These are phyloP conservation scores for Ramaria rubella DNA, from an alignment of 768 basidiomycete genomes.

Conservation along the genomic window DNA sequence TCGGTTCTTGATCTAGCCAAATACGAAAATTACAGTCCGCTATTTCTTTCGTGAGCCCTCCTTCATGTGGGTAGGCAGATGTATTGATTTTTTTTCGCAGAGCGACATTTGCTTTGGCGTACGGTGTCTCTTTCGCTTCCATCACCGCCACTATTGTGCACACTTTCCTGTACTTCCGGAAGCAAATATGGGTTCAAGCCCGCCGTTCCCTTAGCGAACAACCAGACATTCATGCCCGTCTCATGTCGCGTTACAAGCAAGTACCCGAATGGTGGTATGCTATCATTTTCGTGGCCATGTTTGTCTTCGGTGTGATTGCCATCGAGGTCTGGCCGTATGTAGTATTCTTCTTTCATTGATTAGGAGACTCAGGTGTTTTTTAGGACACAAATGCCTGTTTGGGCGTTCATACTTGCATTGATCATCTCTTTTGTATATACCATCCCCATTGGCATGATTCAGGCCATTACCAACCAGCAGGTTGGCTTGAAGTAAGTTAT, in stretches of 20 bases:
- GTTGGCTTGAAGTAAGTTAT: slow-evolving; percentile 21
- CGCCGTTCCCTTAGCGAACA: slow-evolving; percentile 70
- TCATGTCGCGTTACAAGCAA: slow-evolving; percentile 71
- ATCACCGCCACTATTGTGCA: slow-evolving; percentile 73
- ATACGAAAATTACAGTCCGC: slow-evolving; percentile 52
- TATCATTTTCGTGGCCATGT: slow-evolving; percentile 59
- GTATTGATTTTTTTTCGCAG: slow-evolving; percentile 17
- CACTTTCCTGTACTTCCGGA: slow-evolving; percentile 66
- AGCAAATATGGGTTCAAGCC: slow-evolving; percentile 68
- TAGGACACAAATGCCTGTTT: slow-evolving; percentile 62
- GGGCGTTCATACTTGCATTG: slow-evolving; percentile 65
- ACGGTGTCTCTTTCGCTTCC: slow-evolving; percentile 77
- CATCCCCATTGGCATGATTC: slow-evolving; percentile 62
- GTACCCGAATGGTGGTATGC: slow-evolving; percentile 87
- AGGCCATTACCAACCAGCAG: slow-evolving; percentile 31
- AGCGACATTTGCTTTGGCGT: slow-evolving; percentile 68
- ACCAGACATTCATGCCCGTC: slow-evolving; percentile 76
- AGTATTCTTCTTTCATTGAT: slow-evolving; percentile 38
- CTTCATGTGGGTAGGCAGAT: slow-evolving; percentile 25
- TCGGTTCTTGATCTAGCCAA: slow-evolving; percentile 48
- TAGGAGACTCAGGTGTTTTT: not conserved
- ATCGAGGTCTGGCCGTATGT: slow-evolving; percentile 68
- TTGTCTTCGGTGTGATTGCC: slow-evolving; percentile 58
- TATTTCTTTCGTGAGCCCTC: slow-evolving; percentile 47
- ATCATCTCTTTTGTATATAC: slow-evolving; percentile 58